Percentiles rank a stretch among this genome's conserved stretches.
Conservation (phyloP, 2,329 filamentous ascomycete genomes). For the Neonectria neomacrospora region DNA sequence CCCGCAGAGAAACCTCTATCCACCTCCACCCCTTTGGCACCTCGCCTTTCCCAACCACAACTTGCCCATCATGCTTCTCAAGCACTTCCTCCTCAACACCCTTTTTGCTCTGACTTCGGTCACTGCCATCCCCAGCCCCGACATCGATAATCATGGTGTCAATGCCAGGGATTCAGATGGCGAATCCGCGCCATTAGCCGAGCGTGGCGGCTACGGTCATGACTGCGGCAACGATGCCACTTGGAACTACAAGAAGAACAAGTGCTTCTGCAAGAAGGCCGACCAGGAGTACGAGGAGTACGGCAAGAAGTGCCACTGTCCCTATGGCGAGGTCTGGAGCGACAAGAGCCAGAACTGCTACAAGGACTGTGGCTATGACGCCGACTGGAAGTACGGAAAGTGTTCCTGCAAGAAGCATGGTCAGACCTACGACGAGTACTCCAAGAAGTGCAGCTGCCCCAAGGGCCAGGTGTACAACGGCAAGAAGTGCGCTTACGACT, state of each 20-base stretch:
- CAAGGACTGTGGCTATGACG: slow-evolving; percentile 11
- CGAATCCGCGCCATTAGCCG: background rate
- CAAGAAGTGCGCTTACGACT: slow-evolving; percentile 9
- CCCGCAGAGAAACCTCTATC: background rate
- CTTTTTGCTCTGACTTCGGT: slow-evolving; percentile 2
- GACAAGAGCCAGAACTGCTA: background rate
- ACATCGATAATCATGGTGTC: background rate
- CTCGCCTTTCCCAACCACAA: background rate
- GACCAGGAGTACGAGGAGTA: background rate
- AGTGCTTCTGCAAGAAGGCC: slow-evolving; percentile 9
- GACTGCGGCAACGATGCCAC: slow-evolving; percentile 21
- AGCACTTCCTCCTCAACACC: background rate
- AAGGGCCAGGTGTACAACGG: slow-evolving; percentile 8
- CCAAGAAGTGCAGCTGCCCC: slow-evolving; percentile 21
- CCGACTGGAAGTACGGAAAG: slow-evolving; percentile 11
- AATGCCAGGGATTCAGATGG: background rate
- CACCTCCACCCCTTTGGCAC: background rate
- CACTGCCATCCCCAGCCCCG: background rate
- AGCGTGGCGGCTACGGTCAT: background rate
- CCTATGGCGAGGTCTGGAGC: background rate
- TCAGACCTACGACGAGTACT: slow-evolving; percentile 7
- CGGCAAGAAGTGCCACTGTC: slow-evolving; percentile 3
- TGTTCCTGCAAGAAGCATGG: slow-evolving; percentile 5
- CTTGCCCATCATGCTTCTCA: slow-evolving; percentile 10
- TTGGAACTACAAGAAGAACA: background rate